phyloP scores from a whole-genome alignment of 2,329 filamentous ascomycete species.

The Fusarium buxicola region DNA sequence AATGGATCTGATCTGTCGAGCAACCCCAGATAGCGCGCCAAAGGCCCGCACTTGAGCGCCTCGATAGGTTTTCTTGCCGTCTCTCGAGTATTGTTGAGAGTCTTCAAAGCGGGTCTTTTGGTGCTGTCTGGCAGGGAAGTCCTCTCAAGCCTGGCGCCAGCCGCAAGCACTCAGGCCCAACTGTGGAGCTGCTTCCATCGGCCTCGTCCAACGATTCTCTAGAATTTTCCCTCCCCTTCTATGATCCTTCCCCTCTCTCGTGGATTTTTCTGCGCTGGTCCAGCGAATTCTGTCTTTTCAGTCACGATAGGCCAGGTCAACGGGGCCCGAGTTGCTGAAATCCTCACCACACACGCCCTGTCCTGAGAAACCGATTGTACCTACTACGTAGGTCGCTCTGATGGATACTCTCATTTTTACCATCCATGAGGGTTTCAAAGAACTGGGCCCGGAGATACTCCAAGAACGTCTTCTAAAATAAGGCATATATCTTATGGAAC shows the following conservation, averaged over 20 bases:
- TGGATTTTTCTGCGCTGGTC: constrained; percentile 18
- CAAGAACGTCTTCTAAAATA: background rate
- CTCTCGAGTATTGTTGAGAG: constrained; percentile 34
- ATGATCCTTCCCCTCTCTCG: constrained; percentile 9
- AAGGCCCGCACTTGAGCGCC: constrained; percentile 34
- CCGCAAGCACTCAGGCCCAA: constrained; percentile 53
- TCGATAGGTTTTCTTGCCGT: constrained; percentile 10
- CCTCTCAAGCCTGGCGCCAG: constrained; percentile 38
- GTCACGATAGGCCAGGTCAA: constrained; percentile 33
- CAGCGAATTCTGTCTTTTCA: constrained; percentile 28
- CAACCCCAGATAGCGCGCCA: constrained; percentile 44
- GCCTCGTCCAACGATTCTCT: constrained; percentile 42
- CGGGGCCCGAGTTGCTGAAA: constrained; percentile 17
- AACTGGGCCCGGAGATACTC: background rate
- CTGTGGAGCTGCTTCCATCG: constrained; percentile 47
- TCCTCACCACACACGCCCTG: constrained; percentile 21
- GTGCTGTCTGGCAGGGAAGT: constrained; percentile 41
- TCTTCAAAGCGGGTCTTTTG: constrained; percentile 27
- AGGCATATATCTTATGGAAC: too few species aligned
- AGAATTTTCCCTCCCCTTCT: constrained; percentile 30
- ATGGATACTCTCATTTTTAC: background rate
- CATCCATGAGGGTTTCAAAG: background rate
- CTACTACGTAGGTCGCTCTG: too few species aligned
- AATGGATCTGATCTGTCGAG: constrained; percentile 48
- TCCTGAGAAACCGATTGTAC: constrained; percentile 4